A percentile compares a stretch with the other conserved stretches of the same genome.
Conservation (phyloP, 2,329 filamentous ascomycete species). For the Ophiocordyceps unilateralis region DNA sequence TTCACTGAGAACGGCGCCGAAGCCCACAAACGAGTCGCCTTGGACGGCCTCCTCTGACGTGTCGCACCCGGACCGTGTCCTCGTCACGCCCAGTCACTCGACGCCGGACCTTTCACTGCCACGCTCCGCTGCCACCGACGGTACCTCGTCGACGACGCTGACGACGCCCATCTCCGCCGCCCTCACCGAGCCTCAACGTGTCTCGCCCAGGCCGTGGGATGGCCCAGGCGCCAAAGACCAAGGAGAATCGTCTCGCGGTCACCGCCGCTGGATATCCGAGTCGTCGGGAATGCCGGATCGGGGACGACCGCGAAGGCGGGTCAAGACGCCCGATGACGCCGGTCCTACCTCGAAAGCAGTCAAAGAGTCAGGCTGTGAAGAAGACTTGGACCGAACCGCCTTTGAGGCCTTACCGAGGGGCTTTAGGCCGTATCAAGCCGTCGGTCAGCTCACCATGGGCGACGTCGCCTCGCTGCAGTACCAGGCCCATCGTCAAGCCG, state of each 20-base stretch:
- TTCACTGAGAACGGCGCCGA: slow-evolving; percentile 22
- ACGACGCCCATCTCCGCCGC: slow-evolving; percentile 34
- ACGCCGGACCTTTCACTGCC: slow-evolving; percentile 23
- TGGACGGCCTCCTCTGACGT: slow-evolving; percentile 30
- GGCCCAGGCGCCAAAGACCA: slow-evolving; percentile 6
- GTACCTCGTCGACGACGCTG: slow-evolving; percentile 21
- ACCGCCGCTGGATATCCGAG: slow-evolving; percentile 39
- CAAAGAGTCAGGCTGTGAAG: slow-evolving; percentile 24
- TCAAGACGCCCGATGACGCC: slow-evolving; percentile 16
- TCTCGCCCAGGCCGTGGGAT: slow-evolving; percentile 29
- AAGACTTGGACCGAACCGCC: slow-evolving; percentile 34
- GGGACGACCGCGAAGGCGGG: slow-evolving; percentile 39
- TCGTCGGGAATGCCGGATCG: slow-evolving; percentile 42
- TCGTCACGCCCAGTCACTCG: slow-evolving; percentile 18
- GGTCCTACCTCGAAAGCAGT: slow-evolving; percentile 11
- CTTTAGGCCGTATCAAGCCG: slow-evolving; percentile 34
- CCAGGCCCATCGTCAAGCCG: slow-evolving; percentile 44
- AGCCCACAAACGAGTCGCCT: slow-evolving; percentile 27
- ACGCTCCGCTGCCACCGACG: slow-evolving; percentile 22
- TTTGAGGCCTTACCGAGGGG: slow-evolving; percentile 46
- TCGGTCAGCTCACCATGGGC: slow-evolving; percentile 23
- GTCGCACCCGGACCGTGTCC: slow-evolving; percentile 20
- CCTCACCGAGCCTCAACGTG: slow-evolving; percentile 18
- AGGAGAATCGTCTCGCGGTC: slow-evolving; percentile 10
- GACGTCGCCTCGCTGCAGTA: slow-evolving; percentile 36